Evolutionary conservation across 768 basidiomycete genomes (phyloP), one percentile per base, ranked within the genome.

Genomic region (Lentinula aciculospora): DNA sequence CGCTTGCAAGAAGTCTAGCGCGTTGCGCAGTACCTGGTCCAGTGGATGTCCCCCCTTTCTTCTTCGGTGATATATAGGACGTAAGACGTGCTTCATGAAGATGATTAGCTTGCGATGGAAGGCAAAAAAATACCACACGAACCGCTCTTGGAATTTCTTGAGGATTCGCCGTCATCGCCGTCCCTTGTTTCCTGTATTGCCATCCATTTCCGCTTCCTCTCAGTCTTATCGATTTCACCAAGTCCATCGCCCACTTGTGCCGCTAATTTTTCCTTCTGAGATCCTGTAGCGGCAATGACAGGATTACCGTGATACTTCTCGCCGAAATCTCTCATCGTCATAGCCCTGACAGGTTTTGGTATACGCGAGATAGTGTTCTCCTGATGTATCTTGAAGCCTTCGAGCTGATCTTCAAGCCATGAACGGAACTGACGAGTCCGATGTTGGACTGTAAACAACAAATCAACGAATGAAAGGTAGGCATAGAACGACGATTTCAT

Each of bases 181-280:
- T 78, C 79, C 9, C 70, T 34, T 21, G 54, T 74, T 48, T 84
- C 81, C 64, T 86, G 85, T 51, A 81, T 79, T 17, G 81, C 85
- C 3, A 84, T 80, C 87, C 87, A 89, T 68, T 91, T 91, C 62
- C 90, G 74, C 68, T 92, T 92, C 59, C 86, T 77, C 57, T 84
- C 83, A 55, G 76, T 82, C 62, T 81, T 78, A 61, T 89, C 86
- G 53, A 89, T 83, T 59, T 83, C 84, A 2, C 78, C 76, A 45
- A 76, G 66, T 15, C 75, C 75, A 5, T 76, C 79, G 50, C 77
- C 79, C 21, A 76, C 80, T 25, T 78, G 78, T 28, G 74, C 74
- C 21, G 72, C 76, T 57, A 89, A 72, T 57, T 77, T 76, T 59
- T 88, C 86, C 65, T 78, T 83, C 70, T 88, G 86, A 49, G 86